Evolutionary conservation across 129 eudicot genomes (phyloP).

Genomic region (Chrysanthemum lavandulifolium): DNA sequence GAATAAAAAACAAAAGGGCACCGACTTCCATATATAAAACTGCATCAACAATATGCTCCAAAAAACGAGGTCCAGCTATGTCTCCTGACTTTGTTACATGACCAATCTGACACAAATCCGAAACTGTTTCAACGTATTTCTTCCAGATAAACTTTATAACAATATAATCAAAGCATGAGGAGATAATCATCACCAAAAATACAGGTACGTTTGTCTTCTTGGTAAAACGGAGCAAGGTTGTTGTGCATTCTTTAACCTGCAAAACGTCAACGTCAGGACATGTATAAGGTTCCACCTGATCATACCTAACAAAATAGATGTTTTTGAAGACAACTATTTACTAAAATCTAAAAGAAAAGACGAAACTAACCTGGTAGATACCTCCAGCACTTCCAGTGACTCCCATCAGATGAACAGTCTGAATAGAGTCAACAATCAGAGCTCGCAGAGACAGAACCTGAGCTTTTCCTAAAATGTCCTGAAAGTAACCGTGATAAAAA

Average conservation of each 20-base stretch:
- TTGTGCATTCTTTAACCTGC: conserved; percentile 95
- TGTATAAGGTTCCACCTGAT: background rate
- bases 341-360: background rate
- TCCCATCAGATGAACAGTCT: conserved; percentile 76
- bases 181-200: conserved; percentile 46
- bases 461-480: conserved; percentile 79
- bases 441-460: conserved; percentile 75
- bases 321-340: background rate
- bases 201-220: conserved; percentile 78
- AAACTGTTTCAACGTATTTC: conserved; percentile 6
- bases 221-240: conserved; percentile 84
- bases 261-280: conserved; percentile 15
- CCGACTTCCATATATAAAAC: conserved; percentile 34
- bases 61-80: conserved; percentile 93
- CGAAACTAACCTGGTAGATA: conserved; percentile 44
- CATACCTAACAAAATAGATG: conserved; percentile 7
- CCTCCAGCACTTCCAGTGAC: conserved; percentile 93
- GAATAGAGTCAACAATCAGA: conserved; percentile 81
- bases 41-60: conserved; percentile 96
- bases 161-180: too few species aligned
- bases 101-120: conserved; percentile 59
- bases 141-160: background rate
- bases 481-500: conserved; percentile 4
- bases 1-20: conserved; percentile 22
- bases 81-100: conserved; percentile 96